Evolutionary conservation across 441 rosid species (phyloP).

Genomic region (Heliophila coronopifolia): DNA sequence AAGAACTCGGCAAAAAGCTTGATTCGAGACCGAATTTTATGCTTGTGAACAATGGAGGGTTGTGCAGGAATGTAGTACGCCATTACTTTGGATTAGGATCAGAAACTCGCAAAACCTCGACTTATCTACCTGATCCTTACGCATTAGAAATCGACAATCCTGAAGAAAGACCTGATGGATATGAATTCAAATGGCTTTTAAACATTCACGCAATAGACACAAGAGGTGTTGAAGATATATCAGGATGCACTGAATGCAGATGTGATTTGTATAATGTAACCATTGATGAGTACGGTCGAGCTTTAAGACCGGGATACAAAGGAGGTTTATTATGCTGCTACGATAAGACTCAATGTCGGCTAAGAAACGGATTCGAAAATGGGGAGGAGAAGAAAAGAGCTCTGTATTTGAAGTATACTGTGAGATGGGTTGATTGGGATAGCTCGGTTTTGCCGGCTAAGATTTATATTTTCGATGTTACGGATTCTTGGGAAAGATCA

Average conservation of each 20-base stretch:
- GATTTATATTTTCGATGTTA: conserved; percentile 62
- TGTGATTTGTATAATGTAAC: conserved; percentile 76
- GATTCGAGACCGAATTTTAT: conserved; percentile 24
- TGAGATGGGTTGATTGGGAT: conserved; percentile 73
- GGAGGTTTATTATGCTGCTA: conserved; percentile 73
- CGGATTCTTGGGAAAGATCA: conserved; percentile 48
- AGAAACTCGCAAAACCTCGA: conserved; percentile 65
- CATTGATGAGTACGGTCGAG: conserved; percentile 39
- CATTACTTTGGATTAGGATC: conserved; percentile 76
- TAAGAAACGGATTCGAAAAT: conserved; percentile 47
- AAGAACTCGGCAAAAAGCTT: conserved; percentile 8
- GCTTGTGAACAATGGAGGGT: conserved; percentile 44
- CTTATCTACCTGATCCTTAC: conserved; percentile 68
- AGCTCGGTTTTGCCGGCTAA: conserved; percentile 49
- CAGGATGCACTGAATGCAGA: conserved; percentile 74
- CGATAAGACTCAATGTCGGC: conserved; percentile 57
- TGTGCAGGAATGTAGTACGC: conserved; percentile 39
- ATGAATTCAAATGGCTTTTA: conserved; percentile 63
- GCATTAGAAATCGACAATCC: conserved; percentile 78
- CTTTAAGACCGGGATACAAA: conserved; percentile 45
- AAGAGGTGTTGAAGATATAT: conserved; percentile 55
- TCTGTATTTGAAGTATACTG: conserved; percentile 55
- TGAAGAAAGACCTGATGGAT: conserved; percentile 52
- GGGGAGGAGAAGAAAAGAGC: conserved; percentile 36
- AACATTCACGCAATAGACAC: conserved; percentile 88